Evolutionary conservation across 2,329 filamentous ascomycete species (phyloP).

Genomic region (Pestalotiopsis sp.): DNA sequence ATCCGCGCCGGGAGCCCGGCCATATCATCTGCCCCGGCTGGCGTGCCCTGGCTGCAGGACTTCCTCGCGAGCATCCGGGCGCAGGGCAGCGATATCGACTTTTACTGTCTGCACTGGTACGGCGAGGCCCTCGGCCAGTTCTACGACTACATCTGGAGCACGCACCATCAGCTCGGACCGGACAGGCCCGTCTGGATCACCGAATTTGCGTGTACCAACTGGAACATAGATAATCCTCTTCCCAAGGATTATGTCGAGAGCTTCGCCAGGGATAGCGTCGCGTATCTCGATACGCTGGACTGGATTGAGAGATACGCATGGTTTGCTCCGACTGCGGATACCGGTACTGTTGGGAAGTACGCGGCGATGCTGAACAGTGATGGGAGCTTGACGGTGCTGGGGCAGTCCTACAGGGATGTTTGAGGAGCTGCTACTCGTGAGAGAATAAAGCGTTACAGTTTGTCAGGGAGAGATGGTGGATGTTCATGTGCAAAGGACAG

Average conservation of each 20-base stretch:
- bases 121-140: neutral
- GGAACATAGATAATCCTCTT: neutral
- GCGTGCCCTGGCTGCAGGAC: neutral
- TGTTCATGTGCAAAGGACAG: no score
- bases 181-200: neutral
- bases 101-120: conserved; percentile 8
- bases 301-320: neutral
- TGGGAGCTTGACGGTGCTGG: neutral
- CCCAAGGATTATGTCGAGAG: neutral
- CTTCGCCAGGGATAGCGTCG: conserved; percentile 4
- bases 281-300: conserved; percentile 2
- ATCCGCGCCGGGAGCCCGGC: neutral
- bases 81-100: conserved; percentile 4
- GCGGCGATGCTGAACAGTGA: neutral
- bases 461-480: no score
- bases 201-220: conserved; percentile 2
- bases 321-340: neutral
- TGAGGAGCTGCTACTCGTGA: neutral
- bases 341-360: neutral
- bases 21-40: neutral
- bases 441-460: no score
- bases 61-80: neutral
- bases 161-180: neutral
- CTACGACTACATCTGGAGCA: conserved; percentile 5
- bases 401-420: neutral